Percentiles rank a stretch among this genome's conserved stretches.
Conservation (phyloP, 768 basidiomycete species). For the Lactarius deliciosus region DNA sequence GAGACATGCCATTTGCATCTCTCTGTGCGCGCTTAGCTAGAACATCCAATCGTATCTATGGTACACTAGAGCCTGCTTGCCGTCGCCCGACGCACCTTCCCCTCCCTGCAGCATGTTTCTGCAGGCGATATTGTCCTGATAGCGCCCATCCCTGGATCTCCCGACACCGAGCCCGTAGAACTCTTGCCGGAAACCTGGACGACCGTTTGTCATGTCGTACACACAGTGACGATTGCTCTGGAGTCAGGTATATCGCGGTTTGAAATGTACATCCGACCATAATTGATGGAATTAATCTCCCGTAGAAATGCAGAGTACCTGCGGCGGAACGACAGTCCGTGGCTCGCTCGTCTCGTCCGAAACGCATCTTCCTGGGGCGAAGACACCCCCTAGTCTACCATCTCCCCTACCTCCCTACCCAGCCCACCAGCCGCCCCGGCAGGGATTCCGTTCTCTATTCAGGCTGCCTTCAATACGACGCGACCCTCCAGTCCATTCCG, state of each 20-base stretch:
- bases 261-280: neutral
- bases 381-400: neutral
- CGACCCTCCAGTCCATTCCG: neutral
- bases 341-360: neutral
- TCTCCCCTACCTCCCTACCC: neutral
- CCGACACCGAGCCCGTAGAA: neutral
- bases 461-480: neutral
- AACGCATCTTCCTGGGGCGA: neutral
- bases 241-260: conserved; percentile 7
- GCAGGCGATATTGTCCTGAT: neutral
- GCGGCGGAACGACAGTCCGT: no score
- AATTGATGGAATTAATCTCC: neutral
- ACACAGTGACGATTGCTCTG: conserved; percentile 8
- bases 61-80: neutral
- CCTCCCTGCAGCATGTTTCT: neutral
- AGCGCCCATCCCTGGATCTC: conserved; percentile 3
- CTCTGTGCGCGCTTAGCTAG: neutral
- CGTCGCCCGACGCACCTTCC: conserved; percentile 5
- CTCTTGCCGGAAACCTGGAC: conserved; percentile 4
- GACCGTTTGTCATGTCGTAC: neutral
- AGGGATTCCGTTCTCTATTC: neutral
- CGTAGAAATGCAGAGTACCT: neutral
- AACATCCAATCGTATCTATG: neutral
- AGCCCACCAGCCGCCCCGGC: neutral
- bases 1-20: neutral